These are phyloP conservation scores for Ophiostoma sp. DNA, from an alignment of 2,329 filamentous ascomycete genomes.

Conservation along the genomic window DNA sequence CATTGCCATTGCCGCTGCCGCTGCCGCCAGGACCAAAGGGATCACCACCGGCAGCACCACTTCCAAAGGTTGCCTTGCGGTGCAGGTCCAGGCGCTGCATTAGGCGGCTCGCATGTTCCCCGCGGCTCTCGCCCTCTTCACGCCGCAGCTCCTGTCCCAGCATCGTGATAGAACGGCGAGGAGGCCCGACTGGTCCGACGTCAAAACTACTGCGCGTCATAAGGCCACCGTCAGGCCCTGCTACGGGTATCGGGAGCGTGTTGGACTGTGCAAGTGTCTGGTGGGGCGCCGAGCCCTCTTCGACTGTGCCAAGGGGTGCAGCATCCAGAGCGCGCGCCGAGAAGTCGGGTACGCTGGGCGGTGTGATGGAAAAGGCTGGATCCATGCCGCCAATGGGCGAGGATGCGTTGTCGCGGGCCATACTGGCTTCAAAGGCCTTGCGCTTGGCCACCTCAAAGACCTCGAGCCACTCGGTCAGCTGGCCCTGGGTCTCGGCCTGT, in stretches of 20 bases:
- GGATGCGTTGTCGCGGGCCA: slow-evolving; percentile 46
- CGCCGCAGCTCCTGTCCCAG: slow-evolving; percentile 47
- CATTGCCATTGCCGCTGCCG: slow-evolving; percentile 30
- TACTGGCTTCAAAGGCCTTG: slow-evolving; percentile 73
- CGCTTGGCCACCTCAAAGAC: slow-evolving; percentile 93
- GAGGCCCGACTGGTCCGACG: slow-evolving; percentile 41
- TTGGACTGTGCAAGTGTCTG: slow-evolving; percentile 47
- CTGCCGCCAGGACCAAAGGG: not conserved
- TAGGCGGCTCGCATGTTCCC: slow-evolving; percentile 79
- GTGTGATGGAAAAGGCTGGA: slow-evolving; percentile 87
- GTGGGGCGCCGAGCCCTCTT: slow-evolving; percentile 25
- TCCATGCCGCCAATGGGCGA: slow-evolving; percentile 44
- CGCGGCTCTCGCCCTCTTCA: slow-evolving; percentile 67
- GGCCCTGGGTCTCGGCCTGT: slow-evolving; percentile 85
- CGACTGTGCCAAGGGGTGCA: slow-evolving; percentile 37
- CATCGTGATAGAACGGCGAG: slow-evolving; percentile 53
- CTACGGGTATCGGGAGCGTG: slow-evolving; percentile 57
- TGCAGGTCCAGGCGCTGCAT: slow-evolving; percentile 91
- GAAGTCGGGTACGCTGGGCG: slow-evolving; percentile 83
- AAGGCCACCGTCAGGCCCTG: slow-evolving; percentile 60
- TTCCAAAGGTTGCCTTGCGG: slow-evolving; percentile 61
- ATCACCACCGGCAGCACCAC: not conserved
- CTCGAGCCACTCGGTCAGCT: slow-evolving; percentile 91
- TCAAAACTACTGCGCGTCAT: slow-evolving; percentile 67
- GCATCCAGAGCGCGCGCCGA: slow-evolving; percentile 62